Conservation (phyloP, 805 yeast species). For the Starmerella davenportii region DNA sequence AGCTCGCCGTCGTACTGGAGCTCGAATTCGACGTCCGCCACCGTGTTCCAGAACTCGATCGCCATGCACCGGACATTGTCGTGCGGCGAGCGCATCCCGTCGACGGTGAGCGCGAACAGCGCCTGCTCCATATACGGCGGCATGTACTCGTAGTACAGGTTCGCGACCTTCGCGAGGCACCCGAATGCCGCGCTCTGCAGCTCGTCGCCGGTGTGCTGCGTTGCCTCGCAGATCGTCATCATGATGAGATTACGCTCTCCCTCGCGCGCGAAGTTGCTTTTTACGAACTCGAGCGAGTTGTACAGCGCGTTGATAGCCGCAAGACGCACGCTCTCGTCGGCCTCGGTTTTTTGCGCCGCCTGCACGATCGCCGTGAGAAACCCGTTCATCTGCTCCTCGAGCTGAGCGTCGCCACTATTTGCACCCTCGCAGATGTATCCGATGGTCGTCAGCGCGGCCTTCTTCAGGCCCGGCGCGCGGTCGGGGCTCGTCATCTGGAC, state of each 20-base stretch:
- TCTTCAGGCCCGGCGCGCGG: conserved; percentile 61
- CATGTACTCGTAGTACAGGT: conserved; percentile 76
- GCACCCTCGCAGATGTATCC: conserved; percentile 94
- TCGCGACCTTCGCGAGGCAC: conserved; percentile 82
- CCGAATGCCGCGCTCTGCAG: conserved; percentile 92
- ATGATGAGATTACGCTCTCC: conserved; percentile 92
- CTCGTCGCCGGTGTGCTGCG: conserved; percentile 70
- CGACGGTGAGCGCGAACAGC: conserved; percentile 67
- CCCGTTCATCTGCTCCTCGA: conserved; percentile 74
- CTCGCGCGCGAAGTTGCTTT: conserved; percentile 73
- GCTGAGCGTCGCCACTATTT: conserved; percentile 61
- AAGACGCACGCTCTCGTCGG: conserved; percentile 54
- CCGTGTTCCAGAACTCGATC: conserved; percentile 97
- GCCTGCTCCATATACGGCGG: conserved; percentile 95
- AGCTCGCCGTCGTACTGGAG: conserved; percentile 36
- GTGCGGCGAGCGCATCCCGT: conserved; percentile 74
- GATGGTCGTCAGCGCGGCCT: conserved; percentile 71
- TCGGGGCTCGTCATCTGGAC: conserved; percentile 73
- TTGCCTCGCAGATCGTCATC: conserved; percentile 98
- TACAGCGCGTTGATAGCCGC: conserved; percentile 87
- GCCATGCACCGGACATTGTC: conserved; percentile 94
- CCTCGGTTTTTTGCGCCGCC: conserved; percentile 78
- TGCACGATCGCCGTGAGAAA: conserved; percentile 89
- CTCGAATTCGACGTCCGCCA: conserved; percentile 93
- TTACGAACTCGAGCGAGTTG: conserved; percentile 76